Conservation (phyloP, 805 yeast species). For the Cyberlindnera galapagoensis region DNA sequence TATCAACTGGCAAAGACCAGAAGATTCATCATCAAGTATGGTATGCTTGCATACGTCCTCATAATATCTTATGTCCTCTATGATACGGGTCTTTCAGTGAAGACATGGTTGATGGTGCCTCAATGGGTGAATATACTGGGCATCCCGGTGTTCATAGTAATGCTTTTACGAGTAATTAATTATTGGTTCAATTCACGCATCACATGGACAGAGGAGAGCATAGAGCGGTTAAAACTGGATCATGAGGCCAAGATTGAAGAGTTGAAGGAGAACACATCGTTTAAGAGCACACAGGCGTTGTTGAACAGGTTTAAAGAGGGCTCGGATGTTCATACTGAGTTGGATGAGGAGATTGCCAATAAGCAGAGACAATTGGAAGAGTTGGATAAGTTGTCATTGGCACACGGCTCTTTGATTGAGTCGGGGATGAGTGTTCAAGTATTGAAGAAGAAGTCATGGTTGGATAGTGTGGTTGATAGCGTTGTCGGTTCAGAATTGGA, state of each 20-base stretch:
- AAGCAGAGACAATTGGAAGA: conserved; percentile 34
- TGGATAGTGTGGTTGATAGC: conserved; percentile 35
- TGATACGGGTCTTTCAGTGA: background rate
- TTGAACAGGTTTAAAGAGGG: conserved; percentile 56
- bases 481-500: conserved; percentile 56
- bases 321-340: conserved; percentile 36
- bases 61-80: background rate
- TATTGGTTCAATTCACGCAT: conserved; percentile 3
- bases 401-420: conserved; percentile 7
- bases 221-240: conserved; percentile 33
- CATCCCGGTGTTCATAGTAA: conserved; percentile 4
- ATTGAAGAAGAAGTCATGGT: conserved; percentile 4
- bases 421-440: conserved; percentile 5
- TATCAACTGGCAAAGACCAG: conserved; percentile 5
- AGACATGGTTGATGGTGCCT: background rate
- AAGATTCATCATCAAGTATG: conserved; percentile 8
- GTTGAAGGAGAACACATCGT: conserved; percentile 67
- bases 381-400: conserved; percentile 27
- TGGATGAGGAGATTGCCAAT: conserved; percentile 36
- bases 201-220: conserved; percentile 3
- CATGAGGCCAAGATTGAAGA: conserved; percentile 57
- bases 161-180: no score
- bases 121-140: background rate
- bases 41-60: conserved; percentile 7
- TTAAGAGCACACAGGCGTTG: conserved; percentile 67